Base-by-base conservation (phyloP, 2,329 filamentous ascomycete species). In the Septoria linicola region DNA sequence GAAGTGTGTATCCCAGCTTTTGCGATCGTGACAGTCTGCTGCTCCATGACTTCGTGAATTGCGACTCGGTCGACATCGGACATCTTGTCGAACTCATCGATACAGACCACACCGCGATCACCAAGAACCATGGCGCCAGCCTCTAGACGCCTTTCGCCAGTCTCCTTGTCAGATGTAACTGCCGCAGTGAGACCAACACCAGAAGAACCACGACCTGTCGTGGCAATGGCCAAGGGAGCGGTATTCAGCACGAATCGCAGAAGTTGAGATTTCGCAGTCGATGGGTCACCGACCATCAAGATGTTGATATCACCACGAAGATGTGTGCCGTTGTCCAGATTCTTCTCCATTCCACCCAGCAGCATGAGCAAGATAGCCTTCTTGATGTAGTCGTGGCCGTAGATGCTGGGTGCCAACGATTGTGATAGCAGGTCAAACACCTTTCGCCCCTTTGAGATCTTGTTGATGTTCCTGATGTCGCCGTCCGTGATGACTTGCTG, bases 31-130 rank as follows among this genome's bases (percentile, higher is more conserved):
- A 99, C 93, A 0, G 93, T 99, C 73, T 99, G 93, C 74, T 99
- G 93, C 73, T 99, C 93, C 93, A 99, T 99, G 60, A 99, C 93
- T 88, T 99, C 93, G 81, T 99, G 93, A 63, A 99, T 99, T 40
- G 93, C 93, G 3, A 99, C 93, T 68, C 93, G 84, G 72, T 99
- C 93, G 51, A 97, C 86, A 68, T 99, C 93, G 51, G 90, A 96
- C 93, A 99, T 99, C 72, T 99, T 99, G 76, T 99, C 93, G 62
- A 99, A 99, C 67, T 99, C 93, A 68, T 99, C 93, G 60, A 99
- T 99, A 75, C 93, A 99, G 27, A 99, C 93, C 8, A 99, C 92
- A 62, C 93, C 93, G 57, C 93, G 87, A 70, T 99, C 93, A 58
- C 85, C 93, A 66, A 99, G 88, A 54, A 99, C 93, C 93, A 99